phyloP scores from a whole-genome alignment of 352 stramenopile species.

The Pythium coloratum region DNA sequence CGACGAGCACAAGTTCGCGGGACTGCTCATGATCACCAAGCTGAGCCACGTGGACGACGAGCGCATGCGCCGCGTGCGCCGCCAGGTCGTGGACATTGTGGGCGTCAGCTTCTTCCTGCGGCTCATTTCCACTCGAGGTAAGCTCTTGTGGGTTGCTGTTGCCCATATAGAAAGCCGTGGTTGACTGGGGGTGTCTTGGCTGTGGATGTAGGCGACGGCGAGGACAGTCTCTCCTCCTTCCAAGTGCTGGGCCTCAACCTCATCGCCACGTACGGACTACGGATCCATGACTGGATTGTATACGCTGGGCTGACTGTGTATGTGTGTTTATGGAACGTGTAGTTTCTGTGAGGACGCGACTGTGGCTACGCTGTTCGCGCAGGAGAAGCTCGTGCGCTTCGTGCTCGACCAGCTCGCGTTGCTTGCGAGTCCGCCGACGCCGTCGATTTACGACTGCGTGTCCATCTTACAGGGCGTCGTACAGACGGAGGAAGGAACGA shows the following conservation, averaged over 20 bases:
- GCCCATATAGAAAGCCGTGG: background rate
- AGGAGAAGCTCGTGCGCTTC: slow-evolving; percentile 62
- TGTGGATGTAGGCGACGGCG: slow-evolving; percentile 37
- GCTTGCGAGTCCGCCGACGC: slow-evolving; percentile 9
- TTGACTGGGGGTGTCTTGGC: background rate
- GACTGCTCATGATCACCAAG: slow-evolving; percentile 87
- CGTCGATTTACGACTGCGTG: slow-evolving; percentile 46
- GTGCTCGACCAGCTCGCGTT: slow-evolving; percentile 50
- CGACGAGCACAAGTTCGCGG: slow-evolving; percentile 88
- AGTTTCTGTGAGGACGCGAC: slow-evolving; percentile 67
- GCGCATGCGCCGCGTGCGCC: slow-evolving; percentile 50
- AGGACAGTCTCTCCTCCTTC: slow-evolving; percentile 65
- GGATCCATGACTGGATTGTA: too few species aligned
- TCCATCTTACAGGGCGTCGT: slow-evolving; percentile 46
- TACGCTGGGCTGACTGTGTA: background rate
- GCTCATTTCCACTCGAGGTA: slow-evolving; percentile 76
- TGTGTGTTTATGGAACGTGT: background rate
- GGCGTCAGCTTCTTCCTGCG: slow-evolving; percentile 75
- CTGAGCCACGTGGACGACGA: slow-evolving; percentile 45
- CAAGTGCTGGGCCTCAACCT: slow-evolving; percentile 77
- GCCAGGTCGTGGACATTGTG: slow-evolving; percentile 61
- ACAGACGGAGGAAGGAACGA: slow-evolving; percentile 46
- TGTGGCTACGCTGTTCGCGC: slow-evolving; percentile 55
- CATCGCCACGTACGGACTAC: slow-evolving; percentile 61
- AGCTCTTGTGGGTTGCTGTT: background rate